Evolutionary conservation across 179 eudicot species (phyloP).

Genomic region (Monotropa hypopitys): DNA sequence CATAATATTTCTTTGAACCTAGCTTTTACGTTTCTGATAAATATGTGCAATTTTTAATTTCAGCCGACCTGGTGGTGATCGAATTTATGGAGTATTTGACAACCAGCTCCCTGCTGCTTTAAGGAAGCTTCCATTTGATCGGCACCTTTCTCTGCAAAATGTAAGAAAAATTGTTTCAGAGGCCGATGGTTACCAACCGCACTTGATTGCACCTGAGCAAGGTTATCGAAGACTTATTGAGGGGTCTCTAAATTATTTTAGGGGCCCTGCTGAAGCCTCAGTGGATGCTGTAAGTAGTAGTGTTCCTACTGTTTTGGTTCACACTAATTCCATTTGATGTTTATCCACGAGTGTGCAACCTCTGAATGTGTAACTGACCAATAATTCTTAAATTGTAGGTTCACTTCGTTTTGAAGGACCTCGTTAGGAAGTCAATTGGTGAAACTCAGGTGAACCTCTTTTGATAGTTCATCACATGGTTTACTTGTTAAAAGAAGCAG

Average conservation of each 20-base stretch:
- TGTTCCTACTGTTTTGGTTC: neutral
- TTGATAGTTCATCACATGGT: neutral
- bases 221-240: conserved; percentile 90
- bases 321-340: too few species aligned
- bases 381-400: conserved; percentile 31
- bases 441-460: conserved; percentile 57
- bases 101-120: conserved; percentile 93
- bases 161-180: conserved; percentile 66
- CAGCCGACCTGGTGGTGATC: conserved; percentile 90
- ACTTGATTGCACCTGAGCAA: conserved; percentile 92
- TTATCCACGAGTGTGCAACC: neutral
- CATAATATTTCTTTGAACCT: neutral
- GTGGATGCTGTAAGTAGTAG: conserved; percentile 72
- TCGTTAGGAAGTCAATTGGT: conserved; percentile 76
- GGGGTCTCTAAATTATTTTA: conserved; percentile 55
- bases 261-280: conserved; percentile 86
- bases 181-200: conserved; percentile 95
- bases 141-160: conserved; percentile 67
- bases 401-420: conserved; percentile 83
- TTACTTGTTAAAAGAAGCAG: neutral
- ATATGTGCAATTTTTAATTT: neutral
- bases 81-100: conserved; percentile 87
- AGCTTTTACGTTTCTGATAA: neutral
- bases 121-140: conserved; percentile 78
- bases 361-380: conserved; percentile 7